These are phyloP conservation scores for Aechmea fasciata DNA, from an alignment of 176 grass and related monocot genomes.

Conservation along the genomic window DNA sequence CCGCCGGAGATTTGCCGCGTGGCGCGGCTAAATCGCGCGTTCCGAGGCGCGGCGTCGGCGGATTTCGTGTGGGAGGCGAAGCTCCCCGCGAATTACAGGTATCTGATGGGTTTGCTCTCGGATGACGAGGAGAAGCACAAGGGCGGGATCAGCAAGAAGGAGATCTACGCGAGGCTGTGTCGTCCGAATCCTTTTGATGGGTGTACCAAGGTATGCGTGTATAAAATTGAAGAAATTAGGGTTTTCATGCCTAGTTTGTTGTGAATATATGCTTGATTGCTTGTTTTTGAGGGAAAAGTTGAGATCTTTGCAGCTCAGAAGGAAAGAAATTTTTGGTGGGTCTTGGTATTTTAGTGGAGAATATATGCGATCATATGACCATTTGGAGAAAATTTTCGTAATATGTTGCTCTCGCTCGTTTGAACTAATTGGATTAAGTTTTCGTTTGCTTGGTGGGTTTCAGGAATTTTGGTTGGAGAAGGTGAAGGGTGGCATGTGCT, in stretches of 20 bases:
- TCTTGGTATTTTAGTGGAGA: too few species aligned
- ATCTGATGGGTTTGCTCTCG: constrained; percentile 28
- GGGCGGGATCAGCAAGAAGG: constrained; percentile 39
- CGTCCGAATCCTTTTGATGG: constrained; percentile 53
- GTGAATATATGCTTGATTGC: constrained; percentile 12
- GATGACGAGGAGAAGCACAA: constrained; percentile 11
- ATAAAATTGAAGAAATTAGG: neutral
- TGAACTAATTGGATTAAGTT: constrained; percentile 7
- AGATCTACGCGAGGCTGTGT: constrained; percentile 61
- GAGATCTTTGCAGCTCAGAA: neutral
- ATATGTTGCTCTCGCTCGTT: constrained; percentile 19
- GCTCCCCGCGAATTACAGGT: constrained; percentile 65
- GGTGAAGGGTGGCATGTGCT: constrained; percentile 51
- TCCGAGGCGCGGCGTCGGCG: constrained; percentile 60
- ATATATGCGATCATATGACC: neutral
- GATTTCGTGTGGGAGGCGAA: constrained; percentile 75
- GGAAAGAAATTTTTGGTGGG: too few species aligned
- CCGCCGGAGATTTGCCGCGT: constrained; percentile 85
- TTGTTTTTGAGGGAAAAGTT: neutral
- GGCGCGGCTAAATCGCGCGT: constrained; percentile 52
- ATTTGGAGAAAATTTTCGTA: neutral
- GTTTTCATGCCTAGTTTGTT: neutral
- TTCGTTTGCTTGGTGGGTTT: constrained; percentile 15
- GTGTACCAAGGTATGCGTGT: constrained; percentile 43
- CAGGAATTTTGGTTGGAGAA: constrained; percentile 92